phyloP scores from a whole-genome alignment of 345 rosid species.

The Acer campestre region DNA sequence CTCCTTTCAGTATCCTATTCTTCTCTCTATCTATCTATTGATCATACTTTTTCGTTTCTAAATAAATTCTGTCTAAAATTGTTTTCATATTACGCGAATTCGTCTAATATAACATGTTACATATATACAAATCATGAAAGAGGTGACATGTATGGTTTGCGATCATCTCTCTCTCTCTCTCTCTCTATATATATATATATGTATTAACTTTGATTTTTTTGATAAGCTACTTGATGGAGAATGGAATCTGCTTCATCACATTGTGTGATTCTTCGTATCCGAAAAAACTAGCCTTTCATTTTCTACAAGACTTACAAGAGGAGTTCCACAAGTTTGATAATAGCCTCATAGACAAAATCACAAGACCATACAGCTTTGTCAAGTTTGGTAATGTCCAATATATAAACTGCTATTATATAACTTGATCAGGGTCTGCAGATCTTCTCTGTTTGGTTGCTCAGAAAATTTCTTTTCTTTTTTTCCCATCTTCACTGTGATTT shows the following conservation, averaged over 20 bases:
- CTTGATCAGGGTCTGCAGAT: not conserved
- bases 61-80: not conserved
- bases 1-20: conserved; percentile 52
- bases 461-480: not conserved
- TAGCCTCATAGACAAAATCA: conserved; percentile 31
- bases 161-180: not conserved
- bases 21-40: not conserved
- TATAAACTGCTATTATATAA: not conserved
- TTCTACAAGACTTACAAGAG: conserved; percentile 52
- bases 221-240: conserved; percentile 50
- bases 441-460: not conserved
- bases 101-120: not conserved
- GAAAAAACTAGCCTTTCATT: conserved; percentile 64
- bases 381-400: conserved; percentile 41
- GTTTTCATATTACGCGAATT: not conserved
- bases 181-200: not conserved
- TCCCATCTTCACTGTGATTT: not conserved
- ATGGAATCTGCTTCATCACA: conserved; percentile 53
- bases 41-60: not conserved
- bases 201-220: conserved; percentile 8
- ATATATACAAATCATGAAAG: no score
- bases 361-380: conserved; percentile 56
- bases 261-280: conserved; percentile 65
- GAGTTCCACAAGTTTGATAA: conserved; percentile 49
- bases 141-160: not conserved